Evolutionary conservation across 108 stramenopile species (phyloP), one percentile per base, ranked within the genome.

Genomic region (Licmophora abbreviata): DNA sequence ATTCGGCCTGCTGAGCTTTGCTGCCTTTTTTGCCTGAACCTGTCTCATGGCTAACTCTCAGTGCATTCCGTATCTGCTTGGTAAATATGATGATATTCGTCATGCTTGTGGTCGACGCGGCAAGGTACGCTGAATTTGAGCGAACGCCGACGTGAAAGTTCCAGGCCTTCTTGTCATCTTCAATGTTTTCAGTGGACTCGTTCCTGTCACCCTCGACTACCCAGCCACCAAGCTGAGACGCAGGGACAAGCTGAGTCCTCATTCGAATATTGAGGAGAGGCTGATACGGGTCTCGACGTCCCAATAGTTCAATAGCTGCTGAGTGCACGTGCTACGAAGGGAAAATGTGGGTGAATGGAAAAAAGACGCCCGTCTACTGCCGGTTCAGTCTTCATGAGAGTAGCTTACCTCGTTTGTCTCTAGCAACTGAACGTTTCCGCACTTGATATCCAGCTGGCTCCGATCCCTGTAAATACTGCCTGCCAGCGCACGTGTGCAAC

Each of bases 91-190:
- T 17, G 38, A 65, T n/a, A 21, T 44, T 52, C 7, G 24, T 20
- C 3, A 61, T 15, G 20, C 51, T 54, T 17, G 51, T 41, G 2
- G 48, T 41, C 14, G 49, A 57, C 26, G 53, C 67, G 12, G 66
- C 33, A 8, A 63, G 15, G 38, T 45, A 40, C 10, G 61, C 11
- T 3, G 68, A 54, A 25, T 60, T 54, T 21, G 61, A 41, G 52
- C 37, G 59, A 4, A 68, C 41, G 0, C 68, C 67, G 38, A 64
- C 14, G 47, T 77, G 76, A 23, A 52, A 15, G 51, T 77, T 73
- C 50, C 71, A 67, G 31, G 65, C 59, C 15, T 22, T 41, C n/a
- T n/a, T 22, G 26, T 18, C 30, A 32, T 27, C 31, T 28, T 0
- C 14, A 33, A 9, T 25, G 6, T 32, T 17, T 26, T 11, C 29